Evolutionary conservation across 2,329 filamentous ascomycete genomes (phyloP), one percentile per base, ranked within the genome.

Genomic region (Clarireedia paspali): DNA sequence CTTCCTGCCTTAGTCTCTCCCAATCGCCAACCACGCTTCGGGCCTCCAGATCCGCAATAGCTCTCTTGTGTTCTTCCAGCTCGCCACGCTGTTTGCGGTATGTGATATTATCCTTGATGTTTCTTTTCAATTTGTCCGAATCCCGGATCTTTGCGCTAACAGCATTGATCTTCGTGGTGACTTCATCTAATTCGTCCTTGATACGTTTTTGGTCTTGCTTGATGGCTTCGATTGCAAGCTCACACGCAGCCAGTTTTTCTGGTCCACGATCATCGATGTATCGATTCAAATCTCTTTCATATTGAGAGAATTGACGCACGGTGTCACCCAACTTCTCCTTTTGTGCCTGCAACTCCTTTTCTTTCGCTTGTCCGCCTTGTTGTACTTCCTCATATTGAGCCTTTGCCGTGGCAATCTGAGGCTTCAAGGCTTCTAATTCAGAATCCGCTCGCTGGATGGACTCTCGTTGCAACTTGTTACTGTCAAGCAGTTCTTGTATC

Each of bases 1-100:
- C 88, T 70, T 96, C 88, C 34, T 74, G 72, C 56, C 84, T 80
- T 60, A 92, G 88, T 14, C 84, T 83, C 55, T 86, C 81, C 63
- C 89, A 88, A 71, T 97, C 91, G 45, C 88, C 87, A 60, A 88
- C 85, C 1, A 90, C 91, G 67, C 94, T 89, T 60, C 90, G 85
- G 10, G 80, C 78, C 70, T 91, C 84, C 5, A 99, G 78, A 57
- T 88, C 81, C 42, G 74, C 71, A 60, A 99, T 91, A 58, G 94
- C 88, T 17, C 71, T 70, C 54, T 81, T 75, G 6, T 96, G 79
- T 4, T 74, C 75, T 44, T 88, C 79, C 2, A 96, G 77, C 39
- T 85, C 79, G 54, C 83, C 80, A 55, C 83, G 77, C 59, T 88
- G 86, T 67, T 87, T 86, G 57, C 94, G 88, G 69, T 91, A 96